phyloP scores from a whole-genome alignment of 2,329 filamentous ascomycete species.

The Talaromyces sp. region DNA sequence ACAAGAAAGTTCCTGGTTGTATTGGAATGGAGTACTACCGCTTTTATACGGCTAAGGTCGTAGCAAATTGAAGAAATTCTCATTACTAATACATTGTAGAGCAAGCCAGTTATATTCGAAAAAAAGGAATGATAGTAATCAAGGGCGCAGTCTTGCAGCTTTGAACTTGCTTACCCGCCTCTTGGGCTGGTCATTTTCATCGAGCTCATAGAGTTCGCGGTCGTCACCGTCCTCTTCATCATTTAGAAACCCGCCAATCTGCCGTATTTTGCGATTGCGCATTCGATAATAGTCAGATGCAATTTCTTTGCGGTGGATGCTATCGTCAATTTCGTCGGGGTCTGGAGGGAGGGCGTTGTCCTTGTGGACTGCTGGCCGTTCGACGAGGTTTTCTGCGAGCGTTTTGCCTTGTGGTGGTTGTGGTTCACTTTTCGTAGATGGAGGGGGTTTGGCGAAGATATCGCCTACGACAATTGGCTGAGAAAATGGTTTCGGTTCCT shows the following conservation, averaged over 20 bases:
- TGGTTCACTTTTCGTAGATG: conserved; percentile 17
- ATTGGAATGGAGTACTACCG: background rate
- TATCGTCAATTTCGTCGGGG: conserved; percentile 67
- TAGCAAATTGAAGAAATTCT: background rate
- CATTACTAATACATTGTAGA: background rate
- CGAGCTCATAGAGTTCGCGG: conserved; percentile 56
- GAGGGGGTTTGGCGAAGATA: conserved; percentile 1
- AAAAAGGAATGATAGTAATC: background rate
- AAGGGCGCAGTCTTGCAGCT: conserved; percentile 39
- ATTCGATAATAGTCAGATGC: conserved; percentile 77
- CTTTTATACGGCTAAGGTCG: background rate
- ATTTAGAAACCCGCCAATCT: conserved; percentile 74
- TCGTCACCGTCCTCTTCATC: conserved; percentile 67
- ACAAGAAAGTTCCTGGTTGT: background rate
- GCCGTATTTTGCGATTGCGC: conserved; percentile 77
- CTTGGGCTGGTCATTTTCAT: conserved; percentile 21
- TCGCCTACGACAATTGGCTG: conserved; percentile 26
- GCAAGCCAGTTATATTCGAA: background rate
- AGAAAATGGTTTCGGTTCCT: conserved; percentile 35
- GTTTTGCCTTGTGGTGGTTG: conserved; percentile 44
- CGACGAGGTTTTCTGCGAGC: conserved; percentile 56
- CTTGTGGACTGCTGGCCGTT: conserved; percentile 36
- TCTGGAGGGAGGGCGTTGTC: conserved; percentile 33
- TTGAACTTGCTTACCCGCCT: conserved; percentile 45
- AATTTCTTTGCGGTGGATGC: conserved; percentile 70